Percentiles rank a stretch among this genome's conserved stretches.
Conservation (phyloP, 1,284 basidiomycete genomes). For the Cryptococcus sp. region DNA sequence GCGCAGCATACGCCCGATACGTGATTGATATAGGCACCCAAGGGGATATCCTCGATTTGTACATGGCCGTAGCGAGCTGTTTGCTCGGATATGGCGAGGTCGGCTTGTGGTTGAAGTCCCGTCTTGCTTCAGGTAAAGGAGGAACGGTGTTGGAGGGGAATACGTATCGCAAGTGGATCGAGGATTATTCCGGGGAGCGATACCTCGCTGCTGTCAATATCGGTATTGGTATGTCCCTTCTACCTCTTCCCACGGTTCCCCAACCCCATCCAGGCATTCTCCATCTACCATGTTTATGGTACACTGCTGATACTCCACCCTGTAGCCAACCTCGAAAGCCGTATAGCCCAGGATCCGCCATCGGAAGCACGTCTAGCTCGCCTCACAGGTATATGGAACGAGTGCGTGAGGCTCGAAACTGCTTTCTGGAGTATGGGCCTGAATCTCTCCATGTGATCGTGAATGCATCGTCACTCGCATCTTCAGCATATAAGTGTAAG, state of each 20-base stretch:
- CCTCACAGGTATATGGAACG: slow-evolving; percentile 74
- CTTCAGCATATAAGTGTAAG: no score
- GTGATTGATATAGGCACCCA: slow-evolving; percentile 74
- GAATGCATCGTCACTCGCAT: no score
- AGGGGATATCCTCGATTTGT: slow-evolving; percentile 70
- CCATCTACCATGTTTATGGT: not conserved
- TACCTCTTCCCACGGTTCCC: not conserved
- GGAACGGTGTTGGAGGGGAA: slow-evolving; percentile 67
- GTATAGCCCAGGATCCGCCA: slow-evolving; percentile 66
- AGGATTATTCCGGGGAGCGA: slow-evolving; percentile 71
- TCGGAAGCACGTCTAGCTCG: slow-evolving; percentile 64
- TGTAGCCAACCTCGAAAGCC: slow-evolving; percentile 65
- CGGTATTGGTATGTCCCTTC: slow-evolving; percentile 65
- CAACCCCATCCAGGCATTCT: not conserved
- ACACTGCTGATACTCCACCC: not conserved
- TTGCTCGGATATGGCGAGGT: slow-evolving; percentile 94
- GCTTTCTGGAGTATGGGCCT: slow-evolving; percentile 77
- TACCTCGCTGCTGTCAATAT: slow-evolving; percentile 71
- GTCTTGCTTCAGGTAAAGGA: slow-evolving; percentile 55
- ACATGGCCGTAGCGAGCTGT: slow-evolving; percentile 82
- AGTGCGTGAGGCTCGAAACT: slow-evolving; percentile 76
- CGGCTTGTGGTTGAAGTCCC: slow-evolving; percentile 72
- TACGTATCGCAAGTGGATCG: slow-evolving; percentile 74
- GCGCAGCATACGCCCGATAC: slow-evolving; percentile 84
- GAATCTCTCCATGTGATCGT: slow-evolving; percentile 6